Percentiles rank a stretch among this genome's conserved stretches.
phyloP scores from a whole-genome alignment of 805 yeast species.

The Barnettozyma pratensis region DNA sequence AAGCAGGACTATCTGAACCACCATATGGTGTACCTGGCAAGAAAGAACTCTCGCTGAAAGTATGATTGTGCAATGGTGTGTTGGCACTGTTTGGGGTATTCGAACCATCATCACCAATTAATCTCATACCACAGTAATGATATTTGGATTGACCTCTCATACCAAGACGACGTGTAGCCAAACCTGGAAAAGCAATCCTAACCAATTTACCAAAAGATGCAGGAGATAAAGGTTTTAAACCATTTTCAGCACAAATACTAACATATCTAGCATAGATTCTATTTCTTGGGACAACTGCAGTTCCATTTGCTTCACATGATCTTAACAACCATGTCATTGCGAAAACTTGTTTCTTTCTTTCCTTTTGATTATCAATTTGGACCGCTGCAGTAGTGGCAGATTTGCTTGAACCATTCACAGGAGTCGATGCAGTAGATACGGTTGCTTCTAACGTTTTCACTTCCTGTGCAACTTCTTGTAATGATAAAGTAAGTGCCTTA shows the following conservation, averaged over 20 bases:
- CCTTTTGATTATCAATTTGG: constrained; percentile 33
- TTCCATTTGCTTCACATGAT: constrained; percentile 46
- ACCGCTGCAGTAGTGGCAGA: constrained; percentile 22
- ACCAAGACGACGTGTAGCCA: constrained; percentile 71
- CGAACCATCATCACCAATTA: constrained; percentile 30
- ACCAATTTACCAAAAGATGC: constrained; percentile 77
- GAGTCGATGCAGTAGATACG: constrained; percentile 7
- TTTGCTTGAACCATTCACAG: constrained; percentile 1
- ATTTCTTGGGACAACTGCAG: constrained; percentile 58
- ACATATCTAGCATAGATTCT: constrained; percentile 65
- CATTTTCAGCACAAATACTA: constrained; percentile 47
- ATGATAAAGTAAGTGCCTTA: constrained; percentile 26
- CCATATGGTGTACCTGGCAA: constrained; percentile 26
- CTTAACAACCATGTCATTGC: constrained; percentile 79
- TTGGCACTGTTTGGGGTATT: constrained; percentile 23
- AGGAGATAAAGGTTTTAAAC: constrained; percentile 58
- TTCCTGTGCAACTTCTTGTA: constrained; percentile 38
- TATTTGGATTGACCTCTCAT: constrained; percentile 75
- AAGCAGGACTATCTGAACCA: constrained; percentile 23
- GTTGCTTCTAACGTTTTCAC: constrained; percentile 38
- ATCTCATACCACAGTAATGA: constrained; percentile 73
- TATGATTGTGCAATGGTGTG: constrained; percentile 22
- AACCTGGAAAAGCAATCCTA: constrained; percentile 52
- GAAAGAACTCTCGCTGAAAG: constrained; percentile 20
- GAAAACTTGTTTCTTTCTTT: constrained; percentile 67